Conservation (phyloP, 345 rosid species). For the Triadica sebifera region DNA sequence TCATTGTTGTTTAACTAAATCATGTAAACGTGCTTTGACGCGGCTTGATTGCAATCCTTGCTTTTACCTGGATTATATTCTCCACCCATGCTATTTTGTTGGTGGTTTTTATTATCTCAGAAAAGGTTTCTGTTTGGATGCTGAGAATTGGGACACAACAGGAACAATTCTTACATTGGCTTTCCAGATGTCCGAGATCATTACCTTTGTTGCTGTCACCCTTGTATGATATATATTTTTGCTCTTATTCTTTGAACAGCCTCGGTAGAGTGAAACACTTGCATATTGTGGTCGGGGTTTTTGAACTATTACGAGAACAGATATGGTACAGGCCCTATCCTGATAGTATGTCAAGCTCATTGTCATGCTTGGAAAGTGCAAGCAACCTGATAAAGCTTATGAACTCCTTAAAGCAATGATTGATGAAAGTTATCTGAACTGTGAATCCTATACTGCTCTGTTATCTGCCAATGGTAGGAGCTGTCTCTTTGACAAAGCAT, state of each 20-base stretch:
- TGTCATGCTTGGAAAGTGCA: conserved; percentile 92
- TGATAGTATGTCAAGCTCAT: conserved; percentile 68
- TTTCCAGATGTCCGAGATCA: background rate
- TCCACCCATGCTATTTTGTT: too few relatives aligned
- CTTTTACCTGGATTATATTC: too few relatives aligned
- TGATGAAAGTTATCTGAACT: conserved; percentile 69
- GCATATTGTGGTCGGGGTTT: conserved; percentile 55
- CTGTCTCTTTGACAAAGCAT: conserved; percentile 62
- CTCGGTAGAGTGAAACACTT: background rate
- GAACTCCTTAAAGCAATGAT: conserved; percentile 72
- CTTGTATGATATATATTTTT: background rate
- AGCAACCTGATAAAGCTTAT: conserved; percentile 77
- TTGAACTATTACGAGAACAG: conserved; percentile 73
- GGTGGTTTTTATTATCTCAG: background rate
- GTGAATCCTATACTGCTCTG: conserved; percentile 73
- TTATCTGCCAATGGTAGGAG: conserved; percentile 82
- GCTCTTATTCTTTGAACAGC: background rate
- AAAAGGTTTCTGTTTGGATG: background rate
- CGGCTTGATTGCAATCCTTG: too few relatives aligned
- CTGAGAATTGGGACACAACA: background rate
- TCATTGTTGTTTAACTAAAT: too few relatives aligned
- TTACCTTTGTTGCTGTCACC: background rate
- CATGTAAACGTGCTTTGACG: too few relatives aligned
- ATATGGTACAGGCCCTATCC: conserved; percentile 76
- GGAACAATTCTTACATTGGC: background rate